phyloP scores from a whole-genome alignment of 208 protist species.

The Ichthyophonus hoferi region DNA sequence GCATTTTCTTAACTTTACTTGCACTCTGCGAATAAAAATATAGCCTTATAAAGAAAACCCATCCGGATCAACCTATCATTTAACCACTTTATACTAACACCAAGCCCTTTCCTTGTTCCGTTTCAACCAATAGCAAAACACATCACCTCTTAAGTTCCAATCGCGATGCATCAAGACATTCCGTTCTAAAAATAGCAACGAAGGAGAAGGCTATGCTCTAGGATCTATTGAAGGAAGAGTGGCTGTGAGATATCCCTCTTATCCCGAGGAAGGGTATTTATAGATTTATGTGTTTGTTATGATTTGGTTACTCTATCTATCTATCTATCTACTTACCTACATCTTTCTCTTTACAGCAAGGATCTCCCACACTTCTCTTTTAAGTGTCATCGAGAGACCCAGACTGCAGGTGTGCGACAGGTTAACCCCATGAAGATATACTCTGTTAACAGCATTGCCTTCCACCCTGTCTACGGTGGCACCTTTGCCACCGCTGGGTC shows the following conservation, averaged over 20 bases:
- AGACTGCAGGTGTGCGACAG: neutral
- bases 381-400: constrained; percentile 66
- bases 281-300: too few species aligned
- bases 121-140: neutral
- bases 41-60: too few species aligned
- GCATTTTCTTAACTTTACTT: too few species aligned
- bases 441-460: constrained; percentile 63
- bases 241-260: constrained; percentile 56
- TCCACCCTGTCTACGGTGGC: constrained; percentile 56
- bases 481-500: constrained; percentile 67
- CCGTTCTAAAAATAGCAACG: neutral
- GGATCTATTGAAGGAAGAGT: constrained; percentile 68
- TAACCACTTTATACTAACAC: too few species aligned
- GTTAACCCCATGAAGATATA: constrained; percentile 52
- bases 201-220: constrained; percentile 42
- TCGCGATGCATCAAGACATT: neutral
- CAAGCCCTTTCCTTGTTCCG: neutral
- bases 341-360: too few species aligned
- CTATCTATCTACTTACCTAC: too few species aligned
- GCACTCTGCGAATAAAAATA: too few species aligned
- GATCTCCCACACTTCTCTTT: constrained; percentile 63
- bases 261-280: constrained; percentile 5
- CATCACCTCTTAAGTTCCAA: constrained; percentile 26
- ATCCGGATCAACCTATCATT: too few species aligned
- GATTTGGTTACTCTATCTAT: too few species aligned